Evolutionary conservation across 495 filamentous ascomycete species (phyloP), one percentile per base, ranked within the genome.

Genomic region (Aspergillus wentii): DNA sequence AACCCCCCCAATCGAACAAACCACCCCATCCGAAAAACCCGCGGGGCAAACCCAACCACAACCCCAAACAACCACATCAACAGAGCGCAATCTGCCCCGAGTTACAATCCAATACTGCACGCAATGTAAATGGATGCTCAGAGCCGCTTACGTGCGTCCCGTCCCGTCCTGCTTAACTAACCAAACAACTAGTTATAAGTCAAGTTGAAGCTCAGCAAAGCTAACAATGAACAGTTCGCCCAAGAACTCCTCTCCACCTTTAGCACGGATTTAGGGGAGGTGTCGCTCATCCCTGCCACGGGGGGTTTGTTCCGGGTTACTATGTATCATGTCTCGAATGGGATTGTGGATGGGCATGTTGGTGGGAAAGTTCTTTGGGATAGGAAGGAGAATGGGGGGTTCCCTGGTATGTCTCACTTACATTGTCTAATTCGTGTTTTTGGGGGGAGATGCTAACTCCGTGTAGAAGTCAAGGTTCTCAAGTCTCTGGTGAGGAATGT

Each of bases 231-330:
- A 34, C 14, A 94, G 87, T 95, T 85, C 64, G 89, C 85, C 30
- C 92, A 98, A 78, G 92, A 98, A 64, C 86, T 98, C 36, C 82
- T 98, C 42, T 92, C 87, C n/a, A 98, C 92, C 5, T 98, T 98
- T 69, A 72, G 75, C 34, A 89, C 80, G 9, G 71, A 80, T 38
- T 72, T 98, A 1, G 89, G 91, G 30, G 91, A 97, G 61, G 83
- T 98, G 10, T 78, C 92, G n/a, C 79, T 98, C 0, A 75, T 91
- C 27, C 92, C 92, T 0, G 56, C 79, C 13, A 94, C 87, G 0
- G 90, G 92, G 17, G 92, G 92, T 1, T 61, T 84, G 16, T 98
- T 98, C 56, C 71, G 75, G 9, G 76, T 95, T 4, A 72, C 81
- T 32, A 77, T 88, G 25, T 64, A 69, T 44, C 60, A 69, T 50